These are phyloP conservation scores for Megacollybia marginata DNA, from an alignment of 768 basidiomycete genomes.

Conservation along the genomic window DNA sequence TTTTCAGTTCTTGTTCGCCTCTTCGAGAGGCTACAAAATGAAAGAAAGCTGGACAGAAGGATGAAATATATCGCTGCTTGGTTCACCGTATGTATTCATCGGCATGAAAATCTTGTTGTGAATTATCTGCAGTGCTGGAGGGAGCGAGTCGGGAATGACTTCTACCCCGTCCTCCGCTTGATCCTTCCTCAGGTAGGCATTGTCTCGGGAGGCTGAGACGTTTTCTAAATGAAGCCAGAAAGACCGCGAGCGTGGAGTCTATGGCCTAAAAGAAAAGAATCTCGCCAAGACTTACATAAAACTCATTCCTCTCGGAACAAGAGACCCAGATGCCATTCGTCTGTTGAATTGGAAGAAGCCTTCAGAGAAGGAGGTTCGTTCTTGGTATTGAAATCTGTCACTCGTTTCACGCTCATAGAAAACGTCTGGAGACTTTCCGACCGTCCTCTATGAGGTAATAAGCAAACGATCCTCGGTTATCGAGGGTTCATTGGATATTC, in stretches of 20 bases:
- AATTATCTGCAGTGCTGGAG: constrained; percentile 65
- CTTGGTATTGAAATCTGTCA: background rate
- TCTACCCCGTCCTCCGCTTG: constrained; percentile 86
- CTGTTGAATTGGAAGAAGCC: constrained; percentile 90
- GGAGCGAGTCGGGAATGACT: constrained; percentile 73
- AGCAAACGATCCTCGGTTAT: constrained; percentile 75
- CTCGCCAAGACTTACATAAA: constrained; percentile 90
- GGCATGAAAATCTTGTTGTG: constrained; percentile 3
- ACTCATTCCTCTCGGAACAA: constrained; percentile 74
- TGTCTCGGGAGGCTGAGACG: background rate
- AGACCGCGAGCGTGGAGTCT: constrained; percentile 88
- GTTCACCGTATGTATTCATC: constrained; percentile 59
- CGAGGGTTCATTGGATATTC: constrained; percentile 69
- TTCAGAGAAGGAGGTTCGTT: constrained; percentile 54
- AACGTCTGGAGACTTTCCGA: constrained; percentile 81
- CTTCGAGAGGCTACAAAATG: constrained; percentile 68
- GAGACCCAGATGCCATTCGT: constrained; percentile 74
- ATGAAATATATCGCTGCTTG: constrained; percentile 64
- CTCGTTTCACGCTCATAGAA: constrained; percentile 29
- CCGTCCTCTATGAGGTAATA: constrained; percentile 82
- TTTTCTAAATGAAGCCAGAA: constrained; percentile 43
- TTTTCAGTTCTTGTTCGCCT: constrained; percentile 62
- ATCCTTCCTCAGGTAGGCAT: constrained; percentile 76
- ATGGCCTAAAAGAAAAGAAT: constrained; percentile 92
- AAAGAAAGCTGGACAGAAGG: constrained; percentile 69